Evolutionary conservation across 805 yeast species (phyloP).

Genomic region (Lipomyces lipofer): DNA sequence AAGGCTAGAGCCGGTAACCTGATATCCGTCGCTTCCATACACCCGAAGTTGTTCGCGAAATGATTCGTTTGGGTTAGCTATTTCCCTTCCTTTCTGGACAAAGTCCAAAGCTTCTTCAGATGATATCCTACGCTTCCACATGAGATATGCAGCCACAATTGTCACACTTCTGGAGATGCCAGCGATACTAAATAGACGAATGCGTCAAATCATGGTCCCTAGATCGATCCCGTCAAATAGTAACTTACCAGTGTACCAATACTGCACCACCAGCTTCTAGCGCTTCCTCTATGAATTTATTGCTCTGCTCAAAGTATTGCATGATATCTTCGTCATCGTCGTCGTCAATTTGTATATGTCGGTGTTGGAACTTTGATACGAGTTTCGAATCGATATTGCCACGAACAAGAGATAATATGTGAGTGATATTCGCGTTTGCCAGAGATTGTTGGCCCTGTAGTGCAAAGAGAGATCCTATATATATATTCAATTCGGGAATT

Average conservation of each 20-base stretch:
- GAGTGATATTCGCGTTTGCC: slow-evolving; percentile 58
- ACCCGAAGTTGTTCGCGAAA: slow-evolving; percentile 71
- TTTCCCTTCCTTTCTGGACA: slow-evolving; percentile 61
- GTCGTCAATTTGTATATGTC: slow-evolving; percentile 71
- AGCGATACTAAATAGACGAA: slow-evolving; percentile 67
- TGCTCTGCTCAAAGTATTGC: slow-evolving; percentile 59
- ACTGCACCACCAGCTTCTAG: slow-evolving; percentile 37
- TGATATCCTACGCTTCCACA: slow-evolving; percentile 67
- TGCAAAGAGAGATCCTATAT: slow-evolving; percentile 72
- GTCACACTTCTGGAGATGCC: slow-evolving; percentile 92
- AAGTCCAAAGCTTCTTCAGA: slow-evolving; percentile 70
- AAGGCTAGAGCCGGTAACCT: slow-evolving; percentile 36
- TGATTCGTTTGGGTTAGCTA: slow-evolving; percentile 69
- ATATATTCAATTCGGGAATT: slow-evolving; percentile 70
- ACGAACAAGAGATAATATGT: slow-evolving; percentile 68
- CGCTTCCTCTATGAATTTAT: slow-evolving; percentile 66
- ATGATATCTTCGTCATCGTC: slow-evolving; percentile 66
- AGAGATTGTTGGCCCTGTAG: slow-evolving; percentile 56
- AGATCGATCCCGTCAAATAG: too few relatives aligned
- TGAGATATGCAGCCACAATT: slow-evolving; percentile 81
- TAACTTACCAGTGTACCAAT: slow-evolving; percentile 45
- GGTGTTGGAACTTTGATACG: slow-evolving; percentile 44
- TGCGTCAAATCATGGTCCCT: slow-evolving; percentile 41
- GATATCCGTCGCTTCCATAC: slow-evolving; percentile 50
- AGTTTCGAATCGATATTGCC: slow-evolving; percentile 61